Percentiles rank a stretch among this genome's conserved stretches.
phyloP scores from a whole-genome alignment of 2,329 filamentous ascomycete genomes.

The Coccinonectria pachysandricola region DNA sequence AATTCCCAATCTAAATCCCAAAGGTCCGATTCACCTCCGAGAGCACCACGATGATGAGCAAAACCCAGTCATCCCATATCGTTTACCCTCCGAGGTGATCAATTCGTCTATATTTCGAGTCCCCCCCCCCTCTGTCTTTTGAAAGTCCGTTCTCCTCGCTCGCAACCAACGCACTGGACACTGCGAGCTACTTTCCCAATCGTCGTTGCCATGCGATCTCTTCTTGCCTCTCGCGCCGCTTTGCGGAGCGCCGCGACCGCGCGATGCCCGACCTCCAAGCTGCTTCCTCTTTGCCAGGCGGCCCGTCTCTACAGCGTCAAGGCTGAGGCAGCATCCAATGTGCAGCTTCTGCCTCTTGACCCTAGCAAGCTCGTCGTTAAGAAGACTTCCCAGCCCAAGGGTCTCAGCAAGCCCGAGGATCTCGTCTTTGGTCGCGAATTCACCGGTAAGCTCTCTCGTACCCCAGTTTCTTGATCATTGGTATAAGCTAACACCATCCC shows the following conservation, averaged over 20 bases:
- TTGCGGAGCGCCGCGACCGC: constrained; percentile 24
- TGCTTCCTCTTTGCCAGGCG: constrained; percentile 19
- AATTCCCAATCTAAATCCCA: constrained; percentile 11
- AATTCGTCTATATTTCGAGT: too few species aligned
- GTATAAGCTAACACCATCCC: constrained; percentile 5
- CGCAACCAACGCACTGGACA: too few species aligned
- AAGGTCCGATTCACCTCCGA: constrained; percentile 20
- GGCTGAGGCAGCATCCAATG: constrained; percentile 36
- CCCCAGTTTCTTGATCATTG: neutral
- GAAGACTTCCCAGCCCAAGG: constrained; percentile 66
- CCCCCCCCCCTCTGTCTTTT: constrained; percentile 1
- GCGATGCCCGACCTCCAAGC: constrained; percentile 27
- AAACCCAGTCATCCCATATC: too few species aligned
- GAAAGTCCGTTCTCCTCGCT: neutral
- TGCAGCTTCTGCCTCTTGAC: constrained; percentile 60
- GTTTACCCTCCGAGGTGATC: too few species aligned
- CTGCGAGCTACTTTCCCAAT: too few species aligned
- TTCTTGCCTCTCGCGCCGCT: constrained; percentile 21
- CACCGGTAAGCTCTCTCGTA: constrained; percentile 51
- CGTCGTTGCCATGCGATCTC: constrained; percentile 27
- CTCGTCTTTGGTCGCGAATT: constrained; percentile 87
- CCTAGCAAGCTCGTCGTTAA: constrained; percentile 64
- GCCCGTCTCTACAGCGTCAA: constrained; percentile 41
- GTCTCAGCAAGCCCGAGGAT: constrained; percentile 62
- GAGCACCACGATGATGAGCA: constrained; percentile 3